phyloP scores from a whole-genome alignment of 495 filamentous ascomycete genomes.

The Thermothielavioides terrestris region DNA sequence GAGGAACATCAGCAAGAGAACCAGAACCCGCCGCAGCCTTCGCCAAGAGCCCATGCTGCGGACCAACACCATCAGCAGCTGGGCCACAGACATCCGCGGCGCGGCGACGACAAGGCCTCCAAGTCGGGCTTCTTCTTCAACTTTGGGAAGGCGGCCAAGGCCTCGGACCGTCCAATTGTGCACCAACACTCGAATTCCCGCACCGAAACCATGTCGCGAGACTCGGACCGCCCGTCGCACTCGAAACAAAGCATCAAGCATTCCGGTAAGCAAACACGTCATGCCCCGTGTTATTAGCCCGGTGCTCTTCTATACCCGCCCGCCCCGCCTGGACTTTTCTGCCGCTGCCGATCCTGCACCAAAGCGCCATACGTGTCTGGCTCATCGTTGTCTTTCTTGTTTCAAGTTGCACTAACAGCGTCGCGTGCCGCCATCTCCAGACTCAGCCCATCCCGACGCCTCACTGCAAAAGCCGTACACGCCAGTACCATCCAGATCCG shows the following conservation, averaged over 20 bases:
- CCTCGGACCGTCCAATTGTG: constrained; percentile 29
- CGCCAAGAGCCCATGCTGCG: constrained; percentile 11
- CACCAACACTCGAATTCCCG: constrained; percentile 30
- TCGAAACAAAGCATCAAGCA: constrained; percentile 37
- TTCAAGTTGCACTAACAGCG: constrained; percentile 13
- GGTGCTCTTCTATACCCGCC: background rate
- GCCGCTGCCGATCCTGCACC: background rate
- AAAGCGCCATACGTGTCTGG: background rate
- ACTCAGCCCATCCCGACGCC: constrained; percentile 33
- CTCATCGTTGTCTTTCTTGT: constrained; percentile 3
- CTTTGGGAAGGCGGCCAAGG: constrained; percentile 35
- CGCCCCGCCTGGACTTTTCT: background rate
- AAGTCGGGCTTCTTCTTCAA: constrained; percentile 38
- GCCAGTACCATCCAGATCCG: constrained; percentile 34
- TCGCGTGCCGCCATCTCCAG: constrained; percentile 17
- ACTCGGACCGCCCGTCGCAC: constrained; percentile 30
- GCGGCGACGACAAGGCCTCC: constrained; percentile 28
- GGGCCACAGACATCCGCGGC: constrained; percentile 22
- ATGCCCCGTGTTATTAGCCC: background rate
- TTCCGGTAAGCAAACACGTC: constrained; percentile 33
- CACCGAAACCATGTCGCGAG: constrained; percentile 38
- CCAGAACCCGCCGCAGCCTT: constrained; percentile 12
- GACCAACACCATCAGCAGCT: constrained; percentile 18
- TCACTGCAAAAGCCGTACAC: constrained; percentile 27
- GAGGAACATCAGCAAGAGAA: constrained; percentile 8